Evolutionary conservation across 2,329 filamentous ascomycete genomes (phyloP).

Genomic region (Metarhizium album): DNA sequence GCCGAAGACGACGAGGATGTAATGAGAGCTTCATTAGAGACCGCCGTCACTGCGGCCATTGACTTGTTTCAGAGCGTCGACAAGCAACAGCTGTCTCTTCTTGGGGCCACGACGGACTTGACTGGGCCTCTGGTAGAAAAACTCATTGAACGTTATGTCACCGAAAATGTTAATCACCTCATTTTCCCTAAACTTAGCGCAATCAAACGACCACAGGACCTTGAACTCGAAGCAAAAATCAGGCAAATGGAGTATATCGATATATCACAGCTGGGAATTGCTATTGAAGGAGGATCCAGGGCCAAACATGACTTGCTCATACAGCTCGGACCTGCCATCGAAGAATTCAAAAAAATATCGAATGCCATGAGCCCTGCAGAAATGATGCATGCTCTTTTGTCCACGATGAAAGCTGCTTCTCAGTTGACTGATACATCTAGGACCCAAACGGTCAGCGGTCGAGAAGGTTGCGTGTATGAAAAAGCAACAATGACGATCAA

Average conservation of each 20-base stretch:
- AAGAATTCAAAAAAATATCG: conserved; percentile 79
- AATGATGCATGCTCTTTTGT: conserved; percentile 73
- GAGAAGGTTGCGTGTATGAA: conserved; percentile 27
- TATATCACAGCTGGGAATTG: conserved; percentile 86
- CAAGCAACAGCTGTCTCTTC: conserved; percentile 82
- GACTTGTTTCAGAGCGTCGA: conserved; percentile 94
- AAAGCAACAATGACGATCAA: conserved; percentile 54
- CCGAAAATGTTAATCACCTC: conserved; percentile 84
- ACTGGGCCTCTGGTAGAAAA: conserved; percentile 87
- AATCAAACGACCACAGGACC: conserved; percentile 70
- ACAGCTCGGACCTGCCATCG: conserved; percentile 67
- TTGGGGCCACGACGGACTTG: conserved; percentile 86
- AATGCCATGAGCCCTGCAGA: conserved; percentile 72
- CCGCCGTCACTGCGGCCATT: conserved; percentile 84
- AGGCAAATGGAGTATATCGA: conserved; percentile 90
- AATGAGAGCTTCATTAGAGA: conserved; percentile 82
- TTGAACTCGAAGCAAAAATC: conserved; percentile 81
- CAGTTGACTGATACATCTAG: conserved; percentile 45
- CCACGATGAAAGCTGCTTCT: conserved; percentile 76
- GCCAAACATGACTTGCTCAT: conserved; percentile 74
- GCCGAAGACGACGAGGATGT: conserved; percentile 85
- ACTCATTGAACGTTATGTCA: conserved; percentile 88
- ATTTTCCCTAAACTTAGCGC: conserved; percentile 75
- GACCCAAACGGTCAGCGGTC: conserved; percentile 22
- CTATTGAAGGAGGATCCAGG: conserved; percentile 64